Conservation (phyloP, 345 rosid species). For the Gossypium raimondii region DNA sequence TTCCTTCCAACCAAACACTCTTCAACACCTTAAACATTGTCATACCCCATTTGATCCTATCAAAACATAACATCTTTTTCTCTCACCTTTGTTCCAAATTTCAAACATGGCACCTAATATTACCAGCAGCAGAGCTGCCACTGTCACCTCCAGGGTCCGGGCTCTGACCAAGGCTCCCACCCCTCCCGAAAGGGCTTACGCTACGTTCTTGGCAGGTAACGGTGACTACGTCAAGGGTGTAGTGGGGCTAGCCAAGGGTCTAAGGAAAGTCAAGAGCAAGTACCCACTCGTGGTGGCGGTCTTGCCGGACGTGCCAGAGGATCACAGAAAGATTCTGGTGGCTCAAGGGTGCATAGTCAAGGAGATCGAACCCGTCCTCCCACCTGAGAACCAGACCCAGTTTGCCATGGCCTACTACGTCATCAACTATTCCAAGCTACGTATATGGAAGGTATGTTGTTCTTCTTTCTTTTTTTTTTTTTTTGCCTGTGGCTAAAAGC, state of each 20-base stretch:
- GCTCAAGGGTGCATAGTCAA: conserved; percentile 56
- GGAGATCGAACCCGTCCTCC: conserved; percentile 57
- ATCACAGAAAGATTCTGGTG: conserved; percentile 48
- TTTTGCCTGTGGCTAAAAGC: too few species aligned
- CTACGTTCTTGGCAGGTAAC: conserved; percentile 64
- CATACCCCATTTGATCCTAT: too few species aligned
- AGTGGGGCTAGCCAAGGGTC: conserved; percentile 67
- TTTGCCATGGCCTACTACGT: conserved; percentile 77
- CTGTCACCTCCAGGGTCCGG: neutral
- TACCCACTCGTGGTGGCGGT: conserved; percentile 64
- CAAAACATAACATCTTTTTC: neutral
- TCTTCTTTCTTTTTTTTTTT: neutral
- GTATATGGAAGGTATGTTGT: conserved; percentile 61
- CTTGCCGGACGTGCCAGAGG: conserved; percentile 61
- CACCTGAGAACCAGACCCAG: conserved; percentile 62
- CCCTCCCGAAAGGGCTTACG: conserved; percentile 29
- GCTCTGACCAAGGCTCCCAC: neutral
- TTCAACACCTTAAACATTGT: neutral
- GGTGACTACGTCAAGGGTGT: conserved; percentile 74
- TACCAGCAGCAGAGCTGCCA: conserved; percentile 15
- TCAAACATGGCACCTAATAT: conserved; percentile 31
- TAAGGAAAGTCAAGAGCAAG: conserved; percentile 45
- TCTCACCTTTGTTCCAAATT: neutral
- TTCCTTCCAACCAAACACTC: neutral
- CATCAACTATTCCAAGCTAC: conserved; percentile 74